Evolutionary conservation across 2,329 filamentous ascomycete genomes (phyloP).

Genomic region (Alternaria conjuncta): DNA sequence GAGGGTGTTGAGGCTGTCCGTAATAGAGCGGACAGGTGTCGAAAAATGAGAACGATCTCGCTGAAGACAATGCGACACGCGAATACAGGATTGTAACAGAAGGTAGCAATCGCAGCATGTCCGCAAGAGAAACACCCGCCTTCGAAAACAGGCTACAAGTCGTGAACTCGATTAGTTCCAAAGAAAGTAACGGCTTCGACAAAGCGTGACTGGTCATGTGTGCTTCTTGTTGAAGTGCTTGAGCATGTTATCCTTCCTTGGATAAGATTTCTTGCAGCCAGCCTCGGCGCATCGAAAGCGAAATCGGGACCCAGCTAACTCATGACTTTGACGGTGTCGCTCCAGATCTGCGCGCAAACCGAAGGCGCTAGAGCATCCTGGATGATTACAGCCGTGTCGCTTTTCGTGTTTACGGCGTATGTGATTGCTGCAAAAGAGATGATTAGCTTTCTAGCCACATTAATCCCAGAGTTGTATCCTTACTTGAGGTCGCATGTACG

Average conservation of each 20-base stretch:
- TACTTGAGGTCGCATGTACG: too few relatives aligned
- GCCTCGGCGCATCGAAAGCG: neutral
- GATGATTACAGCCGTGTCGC: neutral
- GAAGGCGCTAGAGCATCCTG: neutral
- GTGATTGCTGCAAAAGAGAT: too few relatives aligned
- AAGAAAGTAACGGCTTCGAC: neutral
- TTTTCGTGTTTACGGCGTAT: neutral
- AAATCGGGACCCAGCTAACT: neutral
- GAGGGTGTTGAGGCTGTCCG: neutral
- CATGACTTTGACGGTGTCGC: neutral
- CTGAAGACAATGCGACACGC: too few relatives aligned
- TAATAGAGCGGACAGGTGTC: neutral
- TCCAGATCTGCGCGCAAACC: neutral
- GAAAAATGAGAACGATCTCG: too few relatives aligned
- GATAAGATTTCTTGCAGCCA: neutral
- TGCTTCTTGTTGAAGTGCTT: neutral
- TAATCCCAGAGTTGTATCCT: too few relatives aligned
- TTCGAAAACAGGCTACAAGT: neutral
- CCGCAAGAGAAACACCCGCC: neutral
- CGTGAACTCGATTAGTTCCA: too few relatives aligned
- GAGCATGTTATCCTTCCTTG: neutral
- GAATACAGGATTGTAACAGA: too few relatives aligned
- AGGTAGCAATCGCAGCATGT: neutral
- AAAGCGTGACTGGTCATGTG: neutral
- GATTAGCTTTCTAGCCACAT: too few relatives aligned